A percentile compares a stretch with the other conserved stretches of the same genome.
phyloP scores from a whole-genome alignment of 2,329 filamentous ascomycete species.

The Mollisia scopiformis region DNA sequence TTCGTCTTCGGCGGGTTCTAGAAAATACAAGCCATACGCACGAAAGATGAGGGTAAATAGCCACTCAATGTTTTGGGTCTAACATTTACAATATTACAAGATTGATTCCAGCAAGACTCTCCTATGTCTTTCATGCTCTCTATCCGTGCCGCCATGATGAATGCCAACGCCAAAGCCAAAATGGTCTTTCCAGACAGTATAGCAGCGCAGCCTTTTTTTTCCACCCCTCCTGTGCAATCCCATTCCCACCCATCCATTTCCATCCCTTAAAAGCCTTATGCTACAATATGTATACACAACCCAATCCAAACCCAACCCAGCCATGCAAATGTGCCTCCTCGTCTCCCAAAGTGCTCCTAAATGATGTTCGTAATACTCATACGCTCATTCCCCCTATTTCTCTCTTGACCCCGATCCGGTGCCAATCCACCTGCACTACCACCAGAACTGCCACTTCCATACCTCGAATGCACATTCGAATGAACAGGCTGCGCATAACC shows the following conservation, averaged over 20 bases:
- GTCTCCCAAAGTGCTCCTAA: neutral
- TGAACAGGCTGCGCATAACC: slow-evolving; percentile 19
- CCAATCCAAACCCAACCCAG: neutral
- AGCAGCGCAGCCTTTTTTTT: neutral
- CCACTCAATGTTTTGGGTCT: neutral
- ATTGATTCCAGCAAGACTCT: neutral
- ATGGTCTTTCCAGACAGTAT: neutral
- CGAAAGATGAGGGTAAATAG: neutral
- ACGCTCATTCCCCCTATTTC: slow-evolving; percentile 14
- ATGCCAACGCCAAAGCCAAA: neutral
- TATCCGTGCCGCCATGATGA: neutral
- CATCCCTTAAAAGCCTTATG: neutral
- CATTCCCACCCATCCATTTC: neutral
- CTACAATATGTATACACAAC: neutral
- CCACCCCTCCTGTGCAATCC: neutral
- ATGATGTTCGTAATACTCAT: slow-evolving; percentile 20
- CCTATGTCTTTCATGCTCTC: neutral
- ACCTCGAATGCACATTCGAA: slow-evolving; percentile 14
- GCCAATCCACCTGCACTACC: slow-evolving; percentile 9
- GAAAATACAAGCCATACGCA: neutral
- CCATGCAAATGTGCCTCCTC: neutral
- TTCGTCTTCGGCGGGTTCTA: neutral
- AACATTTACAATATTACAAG: neutral
- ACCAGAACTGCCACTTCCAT: slow-evolving; percentile 7
- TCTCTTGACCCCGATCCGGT: slow-evolving; percentile 4